Base-by-base conservation (phyloP, 1,139 yeast genomes). In the Hansenula sp. region DNA sequence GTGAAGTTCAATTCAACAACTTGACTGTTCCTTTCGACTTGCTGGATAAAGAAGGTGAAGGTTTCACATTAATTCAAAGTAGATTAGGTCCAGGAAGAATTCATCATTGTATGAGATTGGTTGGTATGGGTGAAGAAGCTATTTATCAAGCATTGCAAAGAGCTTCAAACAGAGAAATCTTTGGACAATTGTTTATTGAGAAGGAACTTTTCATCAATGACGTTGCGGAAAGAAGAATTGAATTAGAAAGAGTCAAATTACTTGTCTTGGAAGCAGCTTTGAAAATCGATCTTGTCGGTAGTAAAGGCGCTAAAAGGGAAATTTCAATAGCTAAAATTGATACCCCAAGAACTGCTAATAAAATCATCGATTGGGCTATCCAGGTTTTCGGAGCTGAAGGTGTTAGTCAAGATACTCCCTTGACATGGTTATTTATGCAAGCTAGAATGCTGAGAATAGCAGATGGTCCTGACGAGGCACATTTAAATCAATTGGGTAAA, bases 391-490 rank as follows among this genome's bases (percentile, higher is more conserved):
- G 90, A 16, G 88, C 85, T 24, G 85, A 79, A 59, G 89, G 89
- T 44, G 74, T 82, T 15, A 64, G 68, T 32, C 71, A 81, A 60
- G 89, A 82, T 52, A 75, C 82, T 13, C 81, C 78, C 44, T 68
- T 83, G 56, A 81, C 87, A 1, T 63, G 73, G 48, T 65, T 76
- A 66, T 83, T 76, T 62, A 79, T 81, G 28, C 65, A 65, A 49
- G 70, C 77, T 47, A 71, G 89, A 61, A 79, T 84, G 34, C 70
- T 82, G 47, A 68, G 88, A 49, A 78, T 81, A 47, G 88, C 89
- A 16, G 90, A 83, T 59, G 88, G 89, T 9, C 89, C 90, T 3
- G 89, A 82, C 64, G 89, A 82, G 63, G 84, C 84, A 8, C 88
- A 83, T 60, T 66, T 79, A 61, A 68, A 69, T 52, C 88, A 81